Conservation (phyloP, 768 basidiomycete genomes). For the Lepiota venenata region DNA sequence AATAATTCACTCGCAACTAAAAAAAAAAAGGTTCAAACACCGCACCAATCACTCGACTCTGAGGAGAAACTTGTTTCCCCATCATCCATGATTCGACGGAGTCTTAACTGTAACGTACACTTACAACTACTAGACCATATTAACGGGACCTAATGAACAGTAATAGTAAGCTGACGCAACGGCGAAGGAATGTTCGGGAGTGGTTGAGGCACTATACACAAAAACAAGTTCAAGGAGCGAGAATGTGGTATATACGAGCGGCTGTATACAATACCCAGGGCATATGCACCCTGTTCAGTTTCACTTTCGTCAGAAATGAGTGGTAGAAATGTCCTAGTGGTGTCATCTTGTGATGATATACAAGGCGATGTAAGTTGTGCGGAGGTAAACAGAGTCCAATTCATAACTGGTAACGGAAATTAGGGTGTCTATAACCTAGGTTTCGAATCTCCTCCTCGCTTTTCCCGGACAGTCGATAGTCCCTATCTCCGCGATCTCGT, state of each 20-base stretch:
- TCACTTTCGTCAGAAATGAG: neutral
- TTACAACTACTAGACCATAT: neutral
- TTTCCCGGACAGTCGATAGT: constrained; percentile 37
- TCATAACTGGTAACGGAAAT: constrained; percentile 39
- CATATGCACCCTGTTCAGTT: neutral
- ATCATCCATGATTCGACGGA: neutral
- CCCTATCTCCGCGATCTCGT: constrained; percentile 38
- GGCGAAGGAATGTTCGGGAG: too few relatives aligned
- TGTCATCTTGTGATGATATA: neutral
- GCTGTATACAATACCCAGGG: too few relatives aligned
- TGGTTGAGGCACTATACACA: too few relatives aligned
- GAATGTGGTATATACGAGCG: too few relatives aligned
- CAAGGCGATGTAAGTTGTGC: neutral
- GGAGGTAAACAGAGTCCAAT: neutral
- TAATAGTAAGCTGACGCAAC: neutral
- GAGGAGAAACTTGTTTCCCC: too few relatives aligned
- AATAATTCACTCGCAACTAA: too few relatives aligned
- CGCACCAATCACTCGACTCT: too few relatives aligned
- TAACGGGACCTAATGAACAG: neutral
- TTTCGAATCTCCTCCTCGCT: constrained; percentile 32
- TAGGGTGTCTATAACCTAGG: constrained; percentile 43
- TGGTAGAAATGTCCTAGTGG: neutral
- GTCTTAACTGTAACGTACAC: neutral
- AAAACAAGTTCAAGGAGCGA: too few relatives aligned
- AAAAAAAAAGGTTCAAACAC: too few relatives aligned